phyloP scores from a whole-genome alignment of 1,139 yeast genomes.

The Lipomyces yarrowii region DNA sequence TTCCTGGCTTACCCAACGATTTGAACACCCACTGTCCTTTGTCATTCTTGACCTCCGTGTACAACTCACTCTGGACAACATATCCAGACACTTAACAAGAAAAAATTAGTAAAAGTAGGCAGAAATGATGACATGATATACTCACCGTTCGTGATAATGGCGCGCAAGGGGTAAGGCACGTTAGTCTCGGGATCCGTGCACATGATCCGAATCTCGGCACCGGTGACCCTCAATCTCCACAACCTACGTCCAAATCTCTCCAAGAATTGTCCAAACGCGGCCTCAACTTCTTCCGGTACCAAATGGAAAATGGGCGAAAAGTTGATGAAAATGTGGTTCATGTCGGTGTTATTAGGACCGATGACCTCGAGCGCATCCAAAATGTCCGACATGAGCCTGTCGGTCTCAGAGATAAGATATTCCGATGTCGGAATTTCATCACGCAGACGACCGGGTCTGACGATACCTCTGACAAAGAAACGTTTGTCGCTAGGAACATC shows the following conservation, averaged over 20 bases:
- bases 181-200: slow-evolving; percentile 89
- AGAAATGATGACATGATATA: background rate
- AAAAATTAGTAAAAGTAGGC: slow-evolving; percentile 1
- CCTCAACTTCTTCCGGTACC: slow-evolving; percentile 93
- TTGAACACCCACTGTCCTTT: slow-evolving; percentile 97
- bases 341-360: slow-evolving; percentile 91
- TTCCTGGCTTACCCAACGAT: slow-evolving; percentile 83
- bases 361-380: slow-evolving; percentile 92
- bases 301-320: slow-evolving; percentile 94
- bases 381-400: slow-evolving; percentile 92
- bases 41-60: slow-evolving; percentile 88
- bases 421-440: slow-evolving; percentile 92
- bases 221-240: slow-evolving; percentile 94
- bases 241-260: slow-evolving; percentile 96
- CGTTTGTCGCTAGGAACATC: slow-evolving; percentile 92
- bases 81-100: slow-evolving; percentile 75
- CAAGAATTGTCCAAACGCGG: slow-evolving; percentile 95
- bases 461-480: slow-evolving; percentile 94
- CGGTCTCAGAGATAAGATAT: slow-evolving; percentile 93
- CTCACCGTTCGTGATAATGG: slow-evolving; percentile 74
- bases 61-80: slow-evolving; percentile 92
- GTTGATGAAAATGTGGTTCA: slow-evolving; percentile 95
- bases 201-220: slow-evolving; percentile 95
- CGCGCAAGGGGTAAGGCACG: slow-evolving; percentile 91
- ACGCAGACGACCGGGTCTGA: slow-evolving; percentile 91